Base-by-base conservation (phyloP, 1,284 basidiomycete genomes). In the Austropuccinia psidii region DNA sequence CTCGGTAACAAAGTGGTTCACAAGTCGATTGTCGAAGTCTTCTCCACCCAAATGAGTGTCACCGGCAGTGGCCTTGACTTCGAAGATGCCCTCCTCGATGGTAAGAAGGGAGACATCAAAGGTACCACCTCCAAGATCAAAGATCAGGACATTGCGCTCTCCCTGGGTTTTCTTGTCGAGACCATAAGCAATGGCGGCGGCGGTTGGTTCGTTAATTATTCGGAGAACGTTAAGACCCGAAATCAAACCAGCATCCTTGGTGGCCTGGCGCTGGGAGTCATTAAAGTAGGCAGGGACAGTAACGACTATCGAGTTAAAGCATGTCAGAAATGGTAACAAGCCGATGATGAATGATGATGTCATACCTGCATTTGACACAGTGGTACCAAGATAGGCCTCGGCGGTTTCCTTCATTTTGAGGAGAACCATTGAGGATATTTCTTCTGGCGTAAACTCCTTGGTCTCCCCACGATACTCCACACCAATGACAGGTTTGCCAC, bases 21-120 rank as follows among this genome's bases (percentile, higher is more conserved):
- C 91, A 78, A 98, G 90, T 78, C 90, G 88, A 86, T 98, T 98
- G 83, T 98, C 95, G 79, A 98, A 98, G 84, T 98, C 94, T 84
- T 98, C 95, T 83, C 95, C 95, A 86, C 95, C 95, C 76, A 98
- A 89, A 82, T 97, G 95, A 76, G 95, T 98, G 85, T 98, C 95
- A 87, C 94, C 95, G 76, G 95, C 94, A 76, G 94, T 98, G 76
- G 95, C 93, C 86, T 96, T 95, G 83, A 98, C 94, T 83, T 96
- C 94, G 84, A 98, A 98, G 83, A 98, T 93, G 83, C 93, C 94
- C 84, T 96, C 94, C 83, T 97, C 93, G 76, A 98, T 97, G 76
- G 93, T 94, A 78, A 98, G 84, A 76, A 98, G 90, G 41, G 94
- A 98, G 39, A 98, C 95, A 89, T 98, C 95, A 83, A 98, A 98